A percentile compares a stretch with the other conserved stretches of the same genome.
Evolutionary conservation across 805 yeast genomes (phyloP).

Genomic region (Ogataea wickerhamii): DNA sequence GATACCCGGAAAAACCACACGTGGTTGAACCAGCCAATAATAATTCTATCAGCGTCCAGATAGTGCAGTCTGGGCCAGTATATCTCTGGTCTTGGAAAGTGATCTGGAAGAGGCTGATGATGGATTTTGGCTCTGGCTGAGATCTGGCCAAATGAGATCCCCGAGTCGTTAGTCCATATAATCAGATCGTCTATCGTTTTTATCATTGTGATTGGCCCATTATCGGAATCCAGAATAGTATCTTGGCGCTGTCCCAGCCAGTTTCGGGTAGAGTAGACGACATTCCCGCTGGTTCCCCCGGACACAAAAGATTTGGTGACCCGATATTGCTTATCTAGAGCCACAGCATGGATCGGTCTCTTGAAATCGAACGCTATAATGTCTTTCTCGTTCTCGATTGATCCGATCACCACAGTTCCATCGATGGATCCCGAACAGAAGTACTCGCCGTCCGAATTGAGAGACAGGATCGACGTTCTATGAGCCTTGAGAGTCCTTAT

Average conservation of each 20-base stretch:
- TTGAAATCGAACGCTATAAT: slow-evolving; percentile 76
- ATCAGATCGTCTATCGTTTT: slow-evolving; percentile 60
- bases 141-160: slow-evolving; percentile 66
- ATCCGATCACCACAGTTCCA: slow-evolving; percentile 84
- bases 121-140: slow-evolving; percentile 46
- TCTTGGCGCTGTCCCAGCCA: slow-evolving; percentile 89
- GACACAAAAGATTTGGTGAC: slow-evolving; percentile 65
- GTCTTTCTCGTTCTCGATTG: slow-evolving; percentile 57
- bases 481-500: slow-evolving; percentile 80
- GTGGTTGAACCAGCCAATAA: slow-evolving; percentile 80
- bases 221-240: slow-evolving; percentile 51
- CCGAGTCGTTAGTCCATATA: slow-evolving; percentile 82
- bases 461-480: slow-evolving; percentile 73
- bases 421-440: slow-evolving; percentile 92
- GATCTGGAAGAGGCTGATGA: slow-evolving; percentile 53
- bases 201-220: slow-evolving; percentile 71
- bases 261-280: slow-evolving; percentile 66
- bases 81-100: slow-evolving; percentile 64
- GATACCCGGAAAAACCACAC: slow-evolving; percentile 55
- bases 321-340: slow-evolving; percentile 66
- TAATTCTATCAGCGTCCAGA: slow-evolving; percentile 60
- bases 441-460: slow-evolving; percentile 66
- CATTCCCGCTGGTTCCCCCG: slow-evolving; percentile 89
- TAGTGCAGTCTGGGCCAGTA: slow-evolving; percentile 77
- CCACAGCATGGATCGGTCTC: slow-evolving; percentile 85